Evolutionary conservation across 768 basidiomycete species (phyloP).

Genomic region (Boletus tomentosulus): DNA sequence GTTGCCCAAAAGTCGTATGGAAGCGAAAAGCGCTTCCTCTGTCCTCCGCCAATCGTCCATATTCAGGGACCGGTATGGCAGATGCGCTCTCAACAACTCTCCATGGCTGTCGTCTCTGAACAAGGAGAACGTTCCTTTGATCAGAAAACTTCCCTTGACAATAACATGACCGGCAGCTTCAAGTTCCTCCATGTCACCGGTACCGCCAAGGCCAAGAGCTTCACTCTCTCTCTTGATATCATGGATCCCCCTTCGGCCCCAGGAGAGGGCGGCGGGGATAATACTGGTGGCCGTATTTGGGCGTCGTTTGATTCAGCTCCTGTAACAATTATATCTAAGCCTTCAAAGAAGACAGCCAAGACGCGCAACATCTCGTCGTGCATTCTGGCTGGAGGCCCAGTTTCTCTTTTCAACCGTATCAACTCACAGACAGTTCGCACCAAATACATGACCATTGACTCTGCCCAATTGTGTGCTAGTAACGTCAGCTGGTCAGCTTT

Average conservation of each 20-base stretch:
- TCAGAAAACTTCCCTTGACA: conserved; percentile 79
- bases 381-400: conserved; percentile 83
- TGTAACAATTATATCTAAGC: conserved; percentile 94
- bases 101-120: conserved; percentile 85
- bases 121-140: conserved; percentile 79
- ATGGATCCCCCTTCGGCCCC: conserved; percentile 63
- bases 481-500: conserved; percentile 93
- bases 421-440: conserved; percentile 96
- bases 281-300: conserved; percentile 67
- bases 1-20: conserved; percentile 97
- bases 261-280: conserved; percentile 33
- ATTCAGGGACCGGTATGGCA: conserved; percentile 87
- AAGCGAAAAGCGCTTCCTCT: conserved; percentile 91
- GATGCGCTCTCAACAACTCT: conserved; percentile 73
- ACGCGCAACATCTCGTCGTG: conserved; percentile 89
- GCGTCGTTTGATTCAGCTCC: conserved; percentile 90
- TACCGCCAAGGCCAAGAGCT: conserved; percentile 86
- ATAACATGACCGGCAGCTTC: conserved; percentile 83
- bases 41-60: conserved; percentile 89
- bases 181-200: conserved; percentile 88
- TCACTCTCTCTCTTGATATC: conserved; percentile 81
- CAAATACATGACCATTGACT: conserved; percentile 94
- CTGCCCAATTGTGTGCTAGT: conserved; percentile 79
- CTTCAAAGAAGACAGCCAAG: conserved; percentile 95
- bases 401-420: conserved; percentile 93